Evolutionary conservation across 441 rosid species (phyloP).

Genomic region (Arabidopsis lyrata): DNA sequence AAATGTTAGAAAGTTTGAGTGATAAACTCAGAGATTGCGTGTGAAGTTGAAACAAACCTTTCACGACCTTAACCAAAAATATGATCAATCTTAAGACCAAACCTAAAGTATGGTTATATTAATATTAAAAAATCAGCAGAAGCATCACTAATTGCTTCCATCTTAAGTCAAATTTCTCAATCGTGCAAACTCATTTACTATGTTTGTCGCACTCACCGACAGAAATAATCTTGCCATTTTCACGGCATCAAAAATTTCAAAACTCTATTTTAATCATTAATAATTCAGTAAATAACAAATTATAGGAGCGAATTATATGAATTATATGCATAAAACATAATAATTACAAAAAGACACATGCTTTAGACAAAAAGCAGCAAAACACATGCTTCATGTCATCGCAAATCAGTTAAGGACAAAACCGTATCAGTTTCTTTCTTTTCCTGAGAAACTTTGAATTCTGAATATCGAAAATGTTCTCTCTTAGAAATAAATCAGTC

Average conservation of each 20-base stretch:
- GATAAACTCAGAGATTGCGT: conserved; percentile 35
- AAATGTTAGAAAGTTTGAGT: conserved; percentile 8
- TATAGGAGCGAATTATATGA: not conserved
- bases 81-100: conserved; percentile 27
- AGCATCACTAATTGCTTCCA: conserved; percentile 40
- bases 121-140: conserved; percentile 15
- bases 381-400: conserved; percentile 21
- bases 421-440: not conserved
- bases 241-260: not conserved
- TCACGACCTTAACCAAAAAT: conserved; percentile 17
- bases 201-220: conserved; percentile 30
- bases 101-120: conserved; percentile 7
- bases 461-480: conserved; percentile 17
- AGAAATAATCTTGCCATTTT: conserved; percentile 2
- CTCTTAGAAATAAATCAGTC: conserved; percentile 34
- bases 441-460: not conserved
- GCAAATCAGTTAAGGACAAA: not conserved
- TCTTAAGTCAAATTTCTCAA: conserved; percentile 27
- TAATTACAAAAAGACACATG: not conserved
- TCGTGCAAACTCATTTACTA: conserved; percentile 8
- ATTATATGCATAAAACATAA: not conserved
- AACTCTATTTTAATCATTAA: not conserved
- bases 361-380: conserved; percentile 8
- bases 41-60: conserved; percentile 39
- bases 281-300: not conserved